Percentiles rank a stretch among this genome's conserved stretches.
Evolutionary conservation across 768 basidiomycete genomes (phyloP).

Genomic region (Termitomyces eurrhizus): DNA sequence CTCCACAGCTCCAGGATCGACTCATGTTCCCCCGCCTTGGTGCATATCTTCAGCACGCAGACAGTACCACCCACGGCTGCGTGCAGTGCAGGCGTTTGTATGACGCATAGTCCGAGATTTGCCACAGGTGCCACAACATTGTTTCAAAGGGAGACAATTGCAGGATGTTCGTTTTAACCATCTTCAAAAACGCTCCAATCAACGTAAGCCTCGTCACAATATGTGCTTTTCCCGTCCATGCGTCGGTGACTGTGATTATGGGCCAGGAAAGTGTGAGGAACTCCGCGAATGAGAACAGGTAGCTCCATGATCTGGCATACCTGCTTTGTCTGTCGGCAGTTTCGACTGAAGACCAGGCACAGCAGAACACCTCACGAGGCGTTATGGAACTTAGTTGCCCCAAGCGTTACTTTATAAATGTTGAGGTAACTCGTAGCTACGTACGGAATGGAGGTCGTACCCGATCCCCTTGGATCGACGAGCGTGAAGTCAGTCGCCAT

Average conservation of each 20-base stretch:
- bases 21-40: constrained; percentile 62
- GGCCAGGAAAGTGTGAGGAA: constrained; percentile 86
- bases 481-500: constrained; percentile 51
- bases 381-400: constrained; percentile 50
- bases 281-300: constrained; percentile 72
- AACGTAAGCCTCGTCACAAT: constrained; percentile 75
- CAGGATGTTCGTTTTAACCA: constrained; percentile 83
- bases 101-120: constrained; percentile 59
- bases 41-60: constrained; percentile 66
- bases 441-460: constrained; percentile 73
- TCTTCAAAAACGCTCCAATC: constrained; percentile 73
- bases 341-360: background rate
- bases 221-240: constrained; percentile 67
- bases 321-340: constrained; percentile 27
- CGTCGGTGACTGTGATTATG: constrained; percentile 71
- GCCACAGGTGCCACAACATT: constrained; percentile 59
- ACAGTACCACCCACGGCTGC: constrained; percentile 62
- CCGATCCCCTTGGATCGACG: constrained; percentile 76
- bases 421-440: constrained; percentile 19
- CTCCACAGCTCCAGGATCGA: constrained; percentile 68
- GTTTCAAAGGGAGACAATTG: constrained; percentile 68
- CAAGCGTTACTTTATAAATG: background rate
- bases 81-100: constrained; percentile 72
- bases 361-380: constrained; percentile 57
- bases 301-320: constrained; percentile 80